These are phyloP conservation scores for Nematodospora valgi DNA, from an alignment of 805 yeast species.

Conservation along the genomic window DNA sequence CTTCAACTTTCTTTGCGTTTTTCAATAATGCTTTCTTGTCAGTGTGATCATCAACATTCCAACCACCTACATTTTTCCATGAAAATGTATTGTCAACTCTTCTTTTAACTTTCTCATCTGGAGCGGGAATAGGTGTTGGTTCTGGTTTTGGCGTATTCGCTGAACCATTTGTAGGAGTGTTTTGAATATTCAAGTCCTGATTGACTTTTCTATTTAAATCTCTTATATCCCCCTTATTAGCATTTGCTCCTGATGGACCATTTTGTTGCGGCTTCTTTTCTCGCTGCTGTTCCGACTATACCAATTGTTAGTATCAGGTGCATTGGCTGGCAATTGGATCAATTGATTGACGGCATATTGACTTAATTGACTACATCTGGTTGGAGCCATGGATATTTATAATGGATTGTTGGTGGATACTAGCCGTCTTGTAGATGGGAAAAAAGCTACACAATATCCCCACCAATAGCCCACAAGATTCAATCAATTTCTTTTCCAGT, in stretches of 20 bases:
- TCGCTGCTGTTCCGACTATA: too few species aligned
- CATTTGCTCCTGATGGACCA: slow-evolving; percentile 1
- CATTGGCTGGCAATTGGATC: too few species aligned
- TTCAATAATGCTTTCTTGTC: slow-evolving; percentile 26
- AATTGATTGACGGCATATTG: too few species aligned
- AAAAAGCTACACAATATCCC: too few species aligned
- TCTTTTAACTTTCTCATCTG: slow-evolving; percentile 18
- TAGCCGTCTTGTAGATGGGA: too few species aligned
- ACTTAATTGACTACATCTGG: too few species aligned
- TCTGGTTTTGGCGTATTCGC: slow-evolving; percentile 5
- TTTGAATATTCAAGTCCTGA: slow-evolving; percentile 9
- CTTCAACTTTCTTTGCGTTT: slow-evolving; percentile 40
- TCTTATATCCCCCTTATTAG: slow-evolving; percentile 13
- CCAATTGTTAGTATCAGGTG: too few species aligned
- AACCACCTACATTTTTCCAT: slow-evolving; percentile 40
- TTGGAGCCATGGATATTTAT: too few species aligned
- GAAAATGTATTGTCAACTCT: slow-evolving; percentile 32
- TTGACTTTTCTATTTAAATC: slow-evolving; percentile 15
- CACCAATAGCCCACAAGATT: too few species aligned
- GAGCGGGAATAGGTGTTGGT: too few species aligned
- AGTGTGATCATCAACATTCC: slow-evolving; percentile 18
- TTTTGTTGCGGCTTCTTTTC: slow-evolving; percentile 1
- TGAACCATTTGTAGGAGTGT: slow-evolving; percentile 1
- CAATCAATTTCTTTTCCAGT: too few species aligned
- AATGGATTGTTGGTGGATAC: too few species aligned